phyloP scores from a whole-genome alignment of 2,329 filamentous ascomycete species.

The Pseudocercospora fijiensis region DNA sequence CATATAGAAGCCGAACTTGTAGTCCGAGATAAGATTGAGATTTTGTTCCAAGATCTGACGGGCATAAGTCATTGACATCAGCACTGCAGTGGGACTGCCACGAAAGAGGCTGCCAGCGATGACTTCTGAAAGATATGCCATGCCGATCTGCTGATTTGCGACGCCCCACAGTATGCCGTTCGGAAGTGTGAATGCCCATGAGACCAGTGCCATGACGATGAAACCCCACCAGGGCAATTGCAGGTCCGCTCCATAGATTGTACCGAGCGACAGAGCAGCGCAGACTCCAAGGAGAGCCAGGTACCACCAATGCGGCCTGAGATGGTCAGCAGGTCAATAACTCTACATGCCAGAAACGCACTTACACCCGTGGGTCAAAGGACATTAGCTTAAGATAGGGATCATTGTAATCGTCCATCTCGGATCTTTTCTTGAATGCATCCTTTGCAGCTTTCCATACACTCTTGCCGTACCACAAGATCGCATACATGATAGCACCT shows the following conservation, averaged over 20 bases:
- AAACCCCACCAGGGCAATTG: conserved; percentile 39
- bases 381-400: conserved; percentile 38
- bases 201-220: conserved; percentile 31
- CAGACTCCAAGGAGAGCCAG: conserved; percentile 31
- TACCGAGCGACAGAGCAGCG: conserved; percentile 32
- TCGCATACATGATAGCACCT: conserved; percentile 35
- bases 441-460: conserved; percentile 20
- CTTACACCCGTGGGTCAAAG: conserved; percentile 25
- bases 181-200: conserved; percentile 34
- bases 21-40: conserved; percentile 39
- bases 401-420: conserved; percentile 32
- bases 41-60: conserved; percentile 40
- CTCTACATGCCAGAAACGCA: too few relatives aligned
- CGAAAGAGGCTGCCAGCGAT: conserved; percentile 36
- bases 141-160: conserved; percentile 11
- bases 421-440: conserved; percentile 21
- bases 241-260: conserved; percentile 34
- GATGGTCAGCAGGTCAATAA: not conserved
- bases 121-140: conserved; percentile 35
- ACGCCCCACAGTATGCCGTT: conserved; percentile 27
- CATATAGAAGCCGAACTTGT: conserved; percentile 44
- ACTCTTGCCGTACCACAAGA: conserved; percentile 35
- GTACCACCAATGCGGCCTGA: conserved; percentile 38
- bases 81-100: conserved; percentile 35
- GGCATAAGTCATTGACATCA: conserved; percentile 37